A percentile compares a stretch with the other conserved stretches of the same genome.
These are phyloP conservation scores for Cercospora nicotianae DNA, from an alignment of 2,329 filamentous ascomycete species.

Conservation along the genomic window DNA sequence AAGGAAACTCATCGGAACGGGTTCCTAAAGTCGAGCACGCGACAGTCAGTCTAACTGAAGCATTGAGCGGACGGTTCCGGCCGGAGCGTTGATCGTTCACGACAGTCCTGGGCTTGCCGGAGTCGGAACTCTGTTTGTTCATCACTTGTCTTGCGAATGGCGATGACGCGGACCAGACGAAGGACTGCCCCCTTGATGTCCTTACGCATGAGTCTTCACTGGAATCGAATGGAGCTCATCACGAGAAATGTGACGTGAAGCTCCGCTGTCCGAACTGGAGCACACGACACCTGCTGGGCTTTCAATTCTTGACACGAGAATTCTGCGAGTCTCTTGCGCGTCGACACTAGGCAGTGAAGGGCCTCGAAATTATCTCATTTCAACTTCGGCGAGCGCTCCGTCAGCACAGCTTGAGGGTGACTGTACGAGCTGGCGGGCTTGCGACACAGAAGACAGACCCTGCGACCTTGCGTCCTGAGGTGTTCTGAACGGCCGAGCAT, in stretches of 20 bases:
- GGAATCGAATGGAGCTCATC: neutral
- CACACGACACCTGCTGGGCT: neutral
- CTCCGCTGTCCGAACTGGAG: neutral
- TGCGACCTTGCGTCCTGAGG: neutral
- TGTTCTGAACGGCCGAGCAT: neutral
- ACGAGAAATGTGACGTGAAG: neutral
- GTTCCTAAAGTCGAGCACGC: neutral
- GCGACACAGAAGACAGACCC: neutral
- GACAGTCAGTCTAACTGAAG: neutral
- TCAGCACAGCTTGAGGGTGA: neutral
- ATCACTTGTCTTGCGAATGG: neutral
- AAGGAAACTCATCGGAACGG: neutral
- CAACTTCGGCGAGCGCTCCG: neutral
- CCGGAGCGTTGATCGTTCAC: neutral
- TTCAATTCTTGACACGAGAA: neutral
- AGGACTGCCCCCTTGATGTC: neutral
- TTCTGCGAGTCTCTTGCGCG: neutral
- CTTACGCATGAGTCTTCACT: neutral
- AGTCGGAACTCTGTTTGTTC: neutral
- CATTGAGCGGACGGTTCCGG: neutral
- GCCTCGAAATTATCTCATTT: neutral
- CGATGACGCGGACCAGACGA: neutral
- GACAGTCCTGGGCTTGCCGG: neutral
- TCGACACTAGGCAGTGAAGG: neutral
- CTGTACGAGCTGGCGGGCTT: neutral